Conservation (phyloP, 2,329 filamentous ascomycete genomes). For the Fusarium coicis region DNA sequence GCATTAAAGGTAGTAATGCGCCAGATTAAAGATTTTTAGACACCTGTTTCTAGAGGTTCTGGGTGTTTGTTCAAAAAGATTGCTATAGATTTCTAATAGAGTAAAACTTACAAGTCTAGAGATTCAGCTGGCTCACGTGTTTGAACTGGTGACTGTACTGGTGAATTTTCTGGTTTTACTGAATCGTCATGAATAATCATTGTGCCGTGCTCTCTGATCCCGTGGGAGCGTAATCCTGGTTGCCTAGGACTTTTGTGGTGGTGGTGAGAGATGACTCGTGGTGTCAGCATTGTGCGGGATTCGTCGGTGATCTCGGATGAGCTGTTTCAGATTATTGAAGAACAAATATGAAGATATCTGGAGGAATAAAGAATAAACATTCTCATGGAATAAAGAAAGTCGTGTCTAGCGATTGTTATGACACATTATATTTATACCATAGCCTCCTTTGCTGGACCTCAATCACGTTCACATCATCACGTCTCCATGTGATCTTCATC, state of each 20-base stretch:
- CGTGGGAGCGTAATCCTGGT: neutral
- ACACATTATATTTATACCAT: neutral
- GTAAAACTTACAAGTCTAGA: neutral
- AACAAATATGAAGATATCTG: neutral
- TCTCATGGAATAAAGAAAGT: neutral
- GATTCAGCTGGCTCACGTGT: neutral
- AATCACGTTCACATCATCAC: neutral
- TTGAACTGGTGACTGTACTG: neutral
- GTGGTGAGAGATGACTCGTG: neutral
- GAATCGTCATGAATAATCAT: neutral
- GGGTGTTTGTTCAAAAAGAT: neutral
- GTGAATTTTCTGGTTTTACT: neutral
- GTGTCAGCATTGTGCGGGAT: neutral
- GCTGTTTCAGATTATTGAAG: neutral
- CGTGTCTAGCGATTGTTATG: neutral
- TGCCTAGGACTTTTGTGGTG: neutral
- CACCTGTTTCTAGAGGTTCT: neutral
- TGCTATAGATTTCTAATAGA: neutral
- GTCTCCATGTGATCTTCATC: neutral
- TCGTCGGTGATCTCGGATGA: neutral
- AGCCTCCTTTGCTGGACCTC: neutral
- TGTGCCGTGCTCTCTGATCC: neutral
- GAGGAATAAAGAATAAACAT: neutral
- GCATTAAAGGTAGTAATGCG: conserved; percentile 5
- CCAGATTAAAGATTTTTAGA: conserved; percentile 17